phyloP scores from a whole-genome alignment of 2,329 filamentous ascomycete genomes.

The Boeremia exigua region DNA sequence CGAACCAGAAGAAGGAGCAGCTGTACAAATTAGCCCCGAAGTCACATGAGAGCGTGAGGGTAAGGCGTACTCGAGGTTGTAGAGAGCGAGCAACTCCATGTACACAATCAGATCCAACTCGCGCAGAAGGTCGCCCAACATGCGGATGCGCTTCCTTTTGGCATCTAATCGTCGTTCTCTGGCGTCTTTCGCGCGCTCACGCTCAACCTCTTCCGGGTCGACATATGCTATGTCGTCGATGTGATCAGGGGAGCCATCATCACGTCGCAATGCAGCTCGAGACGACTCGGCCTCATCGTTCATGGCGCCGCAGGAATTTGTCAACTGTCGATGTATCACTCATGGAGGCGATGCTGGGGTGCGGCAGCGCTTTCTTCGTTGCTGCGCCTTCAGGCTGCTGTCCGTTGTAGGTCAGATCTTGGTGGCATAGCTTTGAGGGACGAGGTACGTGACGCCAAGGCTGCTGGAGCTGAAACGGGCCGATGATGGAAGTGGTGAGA shows the following conservation, averaged over 20 bases:
- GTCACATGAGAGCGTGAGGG: constrained; percentile 2
- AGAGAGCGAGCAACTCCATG: constrained; percentile 65
- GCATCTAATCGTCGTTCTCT: constrained; percentile 42
- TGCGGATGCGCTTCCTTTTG: constrained; percentile 44
- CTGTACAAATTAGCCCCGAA: constrained; percentile 42
- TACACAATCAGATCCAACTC: constrained; percentile 66
- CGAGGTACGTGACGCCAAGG: neutral
- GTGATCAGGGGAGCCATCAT: constrained; percentile 19
- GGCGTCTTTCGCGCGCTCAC: constrained; percentile 23
- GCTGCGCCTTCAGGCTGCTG: constrained; percentile 17
- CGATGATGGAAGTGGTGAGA: constrained; percentile 41
- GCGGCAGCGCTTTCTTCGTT: constrained; percentile 9
- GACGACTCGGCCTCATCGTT: constrained; percentile 49
- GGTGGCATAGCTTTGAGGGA: neutral
- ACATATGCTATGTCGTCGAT: constrained; percentile 22
- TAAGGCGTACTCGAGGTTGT: constrained; percentile 66
- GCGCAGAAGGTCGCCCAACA: constrained; percentile 62
- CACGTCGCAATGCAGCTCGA: constrained; percentile 33
- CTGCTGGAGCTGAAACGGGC: constrained; percentile 9
- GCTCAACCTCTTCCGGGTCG: constrained; percentile 30
- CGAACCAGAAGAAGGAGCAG: constrained; percentile 64
- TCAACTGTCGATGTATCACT: constrained; percentile 20
- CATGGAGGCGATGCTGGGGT: constrained; percentile 34
- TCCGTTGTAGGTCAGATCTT: constrained; percentile 5
- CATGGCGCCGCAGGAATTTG: constrained; percentile 40